Percentiles rank a stretch among this genome's conserved stretches.
Evolutionary conservation across 495 filamentous ascomycete genomes (phyloP).

Genomic region (Choiromyces venosus): DNA sequence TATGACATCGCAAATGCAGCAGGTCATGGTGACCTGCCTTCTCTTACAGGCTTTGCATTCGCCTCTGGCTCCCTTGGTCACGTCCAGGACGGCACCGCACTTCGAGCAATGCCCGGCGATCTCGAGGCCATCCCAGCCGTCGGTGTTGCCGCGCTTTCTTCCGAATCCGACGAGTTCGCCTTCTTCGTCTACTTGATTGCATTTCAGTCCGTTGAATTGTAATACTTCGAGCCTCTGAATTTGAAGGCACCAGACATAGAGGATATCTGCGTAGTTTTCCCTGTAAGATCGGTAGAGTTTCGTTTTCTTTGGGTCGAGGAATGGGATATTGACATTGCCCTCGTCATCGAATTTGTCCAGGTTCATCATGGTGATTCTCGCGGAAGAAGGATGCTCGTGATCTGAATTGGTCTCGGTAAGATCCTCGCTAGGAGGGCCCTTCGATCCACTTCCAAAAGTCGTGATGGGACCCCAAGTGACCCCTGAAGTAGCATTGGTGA

Average conservation of each 20-base stretch:
- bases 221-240: slow-evolving; percentile 71
- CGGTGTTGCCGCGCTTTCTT: slow-evolving; percentile 46
- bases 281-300: slow-evolving; percentile 65
- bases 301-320: slow-evolving; percentile 61
- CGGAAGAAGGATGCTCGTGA: slow-evolving; percentile 46
- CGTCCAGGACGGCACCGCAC: slow-evolving; percentile 50
- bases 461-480: slow-evolving; percentile 64
- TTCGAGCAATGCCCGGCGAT: slow-evolving; percentile 56
- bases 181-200: slow-evolving; percentile 40
- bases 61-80: slow-evolving; percentile 51
- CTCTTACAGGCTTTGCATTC: slow-evolving; percentile 52
- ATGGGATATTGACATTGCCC: slow-evolving; percentile 58
- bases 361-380: slow-evolving; percentile 67
- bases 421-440: slow-evolving; percentile 49
- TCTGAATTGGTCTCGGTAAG: slow-evolving; percentile 42
- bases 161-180: slow-evolving; percentile 42
- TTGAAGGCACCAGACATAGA: slow-evolving; percentile 75
- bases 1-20: slow-evolving; percentile 57
- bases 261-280: slow-evolving; percentile 70
- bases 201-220: slow-evolving; percentile 66
- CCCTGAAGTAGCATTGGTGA: slow-evolving; percentile 50
- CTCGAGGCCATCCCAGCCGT: slow-evolving; percentile 51
- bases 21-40: slow-evolving; percentile 53
- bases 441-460: slow-evolving; percentile 49
- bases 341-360: slow-evolving; percentile 72